Conservation (phyloP, 192 early-diverging fungal species). For the Phlyctochytrium planicorne region DNA sequence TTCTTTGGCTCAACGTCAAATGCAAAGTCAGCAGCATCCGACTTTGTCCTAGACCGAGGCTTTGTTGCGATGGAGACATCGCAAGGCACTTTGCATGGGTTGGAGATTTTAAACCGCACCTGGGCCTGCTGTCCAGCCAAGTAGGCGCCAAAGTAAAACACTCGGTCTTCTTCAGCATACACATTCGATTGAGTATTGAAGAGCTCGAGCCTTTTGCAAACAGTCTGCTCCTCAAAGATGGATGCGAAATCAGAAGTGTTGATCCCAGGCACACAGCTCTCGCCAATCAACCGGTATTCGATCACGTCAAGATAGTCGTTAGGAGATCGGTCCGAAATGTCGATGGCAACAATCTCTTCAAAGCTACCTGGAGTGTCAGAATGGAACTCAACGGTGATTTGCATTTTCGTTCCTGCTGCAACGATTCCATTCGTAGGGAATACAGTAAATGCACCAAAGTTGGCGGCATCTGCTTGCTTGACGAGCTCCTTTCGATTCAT, state of each 20-base stretch:
- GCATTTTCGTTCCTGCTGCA: conserved; percentile 48
- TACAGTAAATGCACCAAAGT: conserved; percentile 61
- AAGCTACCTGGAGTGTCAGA: conserved; percentile 55
- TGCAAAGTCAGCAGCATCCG: conserved; percentile 53
- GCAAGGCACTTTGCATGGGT: conserved; percentile 62
- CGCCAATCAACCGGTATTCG: conserved; percentile 55
- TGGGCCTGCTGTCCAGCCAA: conserved; percentile 56
- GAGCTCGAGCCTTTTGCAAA: conserved; percentile 59
- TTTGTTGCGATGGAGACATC: conserved; percentile 50
- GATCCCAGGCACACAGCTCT: conserved; percentile 62
- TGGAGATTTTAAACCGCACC: conserved; percentile 60
- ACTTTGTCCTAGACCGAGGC: conserved; percentile 47
- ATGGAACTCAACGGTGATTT: conserved; percentile 63
- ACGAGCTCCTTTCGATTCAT: conserved; percentile 47
- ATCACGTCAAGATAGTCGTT: conserved; percentile 46
- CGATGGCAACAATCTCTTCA: conserved; percentile 59
- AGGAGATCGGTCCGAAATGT: conserved; percentile 56
- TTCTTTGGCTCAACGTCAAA: conserved; percentile 63
- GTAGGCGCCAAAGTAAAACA: conserved; percentile 59
- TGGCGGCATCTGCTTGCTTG: conserved; percentile 54
- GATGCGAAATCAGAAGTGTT: conserved; percentile 57
- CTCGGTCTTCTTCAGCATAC: conserved; percentile 64
- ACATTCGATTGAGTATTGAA: conserved; percentile 52
- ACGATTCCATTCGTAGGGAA: conserved; percentile 53
- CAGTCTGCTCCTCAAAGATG: conserved; percentile 63